These are phyloP conservation scores for Exophiala mesophila DNA, from an alignment of 2,329 filamentous ascomycete genomes.

Conservation along the genomic window DNA sequence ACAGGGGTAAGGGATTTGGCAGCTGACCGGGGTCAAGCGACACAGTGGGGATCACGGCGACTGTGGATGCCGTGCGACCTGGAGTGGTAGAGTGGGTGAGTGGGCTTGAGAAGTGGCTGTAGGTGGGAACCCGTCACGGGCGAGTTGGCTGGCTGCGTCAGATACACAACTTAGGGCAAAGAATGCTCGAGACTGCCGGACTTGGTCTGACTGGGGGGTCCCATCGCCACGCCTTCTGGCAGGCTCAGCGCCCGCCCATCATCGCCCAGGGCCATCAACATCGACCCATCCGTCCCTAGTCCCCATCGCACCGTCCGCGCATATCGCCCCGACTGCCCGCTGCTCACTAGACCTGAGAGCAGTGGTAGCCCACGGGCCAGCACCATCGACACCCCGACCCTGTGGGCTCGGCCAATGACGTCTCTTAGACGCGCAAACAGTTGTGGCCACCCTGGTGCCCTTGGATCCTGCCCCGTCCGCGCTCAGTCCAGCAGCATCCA, in stretches of 20 bases:
- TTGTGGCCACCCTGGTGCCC: constrained; percentile 15
- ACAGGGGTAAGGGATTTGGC: constrained; percentile 15
- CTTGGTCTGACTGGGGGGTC: constrained; percentile 2
- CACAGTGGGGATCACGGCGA: constrained; percentile 18
- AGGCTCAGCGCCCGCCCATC: no score
- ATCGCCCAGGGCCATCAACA: no score
- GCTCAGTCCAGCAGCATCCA: no score
- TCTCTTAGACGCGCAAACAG: constrained; percentile 15
- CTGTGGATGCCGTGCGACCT: constrained; percentile 19
- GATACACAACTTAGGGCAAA: constrained; percentile 2
- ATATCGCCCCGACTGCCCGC: no score
- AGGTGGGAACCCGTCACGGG: neutral
- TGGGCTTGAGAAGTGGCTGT: neutral
- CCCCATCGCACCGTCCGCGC: no score
- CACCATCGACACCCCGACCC: no score
- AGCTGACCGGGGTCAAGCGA: constrained; percentile 15
- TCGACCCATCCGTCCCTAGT: no score
- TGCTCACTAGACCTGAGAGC: no score
- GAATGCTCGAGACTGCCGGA: constrained; percentile 19
- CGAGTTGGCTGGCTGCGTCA: constrained; percentile 4
- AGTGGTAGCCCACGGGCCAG: no score
- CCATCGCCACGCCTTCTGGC: no score
- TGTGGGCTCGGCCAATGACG: constrained; percentile 4
- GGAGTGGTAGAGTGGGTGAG: constrained; percentile 3
- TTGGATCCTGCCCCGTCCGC: no score